Evolutionary conservation across 1,284 basidiomycete species (phyloP).

Genomic region (Salmacisia buchloeana): DNA sequence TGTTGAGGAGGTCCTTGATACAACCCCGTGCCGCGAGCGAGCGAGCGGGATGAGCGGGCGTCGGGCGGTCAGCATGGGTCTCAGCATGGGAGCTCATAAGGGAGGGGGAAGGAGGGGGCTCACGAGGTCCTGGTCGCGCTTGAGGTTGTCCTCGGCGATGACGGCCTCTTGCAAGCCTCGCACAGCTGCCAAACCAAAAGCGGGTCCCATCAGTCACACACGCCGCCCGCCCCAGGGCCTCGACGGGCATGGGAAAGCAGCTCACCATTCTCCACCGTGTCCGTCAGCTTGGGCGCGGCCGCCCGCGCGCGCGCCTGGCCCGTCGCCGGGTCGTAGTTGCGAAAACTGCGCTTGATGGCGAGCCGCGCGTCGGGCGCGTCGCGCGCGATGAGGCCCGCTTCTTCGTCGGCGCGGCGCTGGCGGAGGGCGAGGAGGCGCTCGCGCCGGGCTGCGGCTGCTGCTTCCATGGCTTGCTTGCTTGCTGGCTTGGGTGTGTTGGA

Average conservation of each 20-base stretch:
- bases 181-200: slow-evolving; percentile 52
- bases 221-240: background rate
- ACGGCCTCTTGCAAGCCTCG: slow-evolving; percentile 77
- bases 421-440: slow-evolving; percentile 74
- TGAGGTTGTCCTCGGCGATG: slow-evolving; percentile 75
- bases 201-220: background rate
- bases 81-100: background rate
- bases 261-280: slow-evolving; percentile 75
- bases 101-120: slow-evolving; percentile 39
- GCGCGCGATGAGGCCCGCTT: slow-evolving; percentile 12
- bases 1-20: slow-evolving; percentile 82
- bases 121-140: slow-evolving; percentile 78
- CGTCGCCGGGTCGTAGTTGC: slow-evolving; percentile 49
- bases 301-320: slow-evolving; percentile 45
- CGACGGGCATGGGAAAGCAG: background rate
- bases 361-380: background rate
- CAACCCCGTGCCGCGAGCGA: background rate
- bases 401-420: slow-evolving; percentile 61
- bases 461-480: slow-evolving; percentile 56
- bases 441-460: slow-evolving; percentile 77
- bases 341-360: slow-evolving; percentile 42
- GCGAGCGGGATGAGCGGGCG: background rate
- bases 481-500: background rate
- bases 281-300: slow-evolving; percentile 62
- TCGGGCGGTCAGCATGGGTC: background rate